These are phyloP conservation scores for Penicillium roqueforti DNA, from an alignment of 495 filamentous ascomycete genomes.

Conservation along the genomic window DNA sequence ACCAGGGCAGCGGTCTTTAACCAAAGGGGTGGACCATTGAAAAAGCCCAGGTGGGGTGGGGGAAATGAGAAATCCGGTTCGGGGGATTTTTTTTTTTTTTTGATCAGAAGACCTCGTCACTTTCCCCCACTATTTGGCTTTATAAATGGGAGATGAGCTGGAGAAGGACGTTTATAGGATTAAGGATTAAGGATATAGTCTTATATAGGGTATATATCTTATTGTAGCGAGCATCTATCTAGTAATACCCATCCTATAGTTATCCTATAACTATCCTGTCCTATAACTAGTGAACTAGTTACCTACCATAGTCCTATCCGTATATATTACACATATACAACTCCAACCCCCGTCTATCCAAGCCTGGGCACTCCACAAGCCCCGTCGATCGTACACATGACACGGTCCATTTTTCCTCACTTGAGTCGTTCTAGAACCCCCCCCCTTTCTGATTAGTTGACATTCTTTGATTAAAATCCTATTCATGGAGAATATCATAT, in stretches of 20 bases:
- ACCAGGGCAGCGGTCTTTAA: constrained; percentile 11
- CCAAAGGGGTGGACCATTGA: constrained; percentile 7
- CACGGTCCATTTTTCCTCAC: constrained; percentile 34
- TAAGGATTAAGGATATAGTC: too few species aligned
- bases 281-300: too few species aligned
- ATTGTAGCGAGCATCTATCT: too few species aligned
- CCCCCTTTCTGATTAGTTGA: constrained; percentile 10
- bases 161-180: too few species aligned
- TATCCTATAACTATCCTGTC: too few species aligned
- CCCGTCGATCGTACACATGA: constrained; percentile 44
- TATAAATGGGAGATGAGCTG: too few species aligned
- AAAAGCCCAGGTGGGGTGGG: constrained; percentile 8
- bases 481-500: constrained; percentile 33
- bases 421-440: constrained; percentile 31
- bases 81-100: constrained; percentile 27
- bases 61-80: constrained; percentile 26
- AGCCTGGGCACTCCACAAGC: constrained; percentile 11
- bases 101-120: constrained; percentile 46
- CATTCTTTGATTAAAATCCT: constrained; percentile 22
- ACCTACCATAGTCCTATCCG: too few species aligned
- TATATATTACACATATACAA: too few species aligned
- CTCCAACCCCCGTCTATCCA: background rate
- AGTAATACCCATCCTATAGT: too few species aligned
- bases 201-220: too few species aligned
- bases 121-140: constrained; percentile 22